Conservation (phyloP, 2,329 filamentous ascomycete genomes). For the Neofusicoccum kwambonambiense region DNA sequence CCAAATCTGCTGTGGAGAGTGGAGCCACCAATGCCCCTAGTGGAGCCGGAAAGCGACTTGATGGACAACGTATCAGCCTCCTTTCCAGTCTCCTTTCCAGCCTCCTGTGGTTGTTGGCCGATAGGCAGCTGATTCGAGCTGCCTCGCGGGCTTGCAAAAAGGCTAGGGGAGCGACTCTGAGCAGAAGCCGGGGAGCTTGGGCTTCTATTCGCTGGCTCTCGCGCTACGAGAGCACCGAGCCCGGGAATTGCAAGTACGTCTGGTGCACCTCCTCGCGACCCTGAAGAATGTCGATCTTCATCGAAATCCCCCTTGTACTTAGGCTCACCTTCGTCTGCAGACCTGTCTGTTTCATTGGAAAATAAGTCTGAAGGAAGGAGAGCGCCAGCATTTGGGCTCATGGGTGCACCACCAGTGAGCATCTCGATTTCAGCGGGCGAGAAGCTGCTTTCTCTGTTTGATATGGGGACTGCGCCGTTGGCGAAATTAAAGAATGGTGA, state of each 20-base stretch:
- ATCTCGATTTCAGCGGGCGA: slow-evolving; percentile 62
- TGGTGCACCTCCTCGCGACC: slow-evolving; percentile 27
- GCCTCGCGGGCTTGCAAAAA: slow-evolving; percentile 49
- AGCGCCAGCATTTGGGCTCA: slow-evolving; percentile 74
- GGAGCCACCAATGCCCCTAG: slow-evolving; percentile 45
- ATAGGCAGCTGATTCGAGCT: slow-evolving; percentile 45
- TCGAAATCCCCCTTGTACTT: slow-evolving; percentile 35
- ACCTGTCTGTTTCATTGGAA: slow-evolving; percentile 60
- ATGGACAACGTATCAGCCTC: slow-evolving; percentile 49
- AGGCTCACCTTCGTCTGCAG: not conserved
- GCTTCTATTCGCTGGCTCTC: slow-evolving; percentile 31
- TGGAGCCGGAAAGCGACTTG: slow-evolving; percentile 50
- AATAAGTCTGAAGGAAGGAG: slow-evolving; percentile 69
- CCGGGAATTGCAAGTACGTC: slow-evolving; percentile 39
- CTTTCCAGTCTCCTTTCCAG: slow-evolving; percentile 42
- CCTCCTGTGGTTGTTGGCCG: slow-evolving; percentile 39
- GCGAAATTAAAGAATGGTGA: slow-evolving; percentile 56
- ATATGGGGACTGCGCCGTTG: slow-evolving; percentile 55
- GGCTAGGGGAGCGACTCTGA: slow-evolving; percentile 44
- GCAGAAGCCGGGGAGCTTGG: slow-evolving; percentile 45
- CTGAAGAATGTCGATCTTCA: slow-evolving; percentile 27
- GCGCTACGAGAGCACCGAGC: slow-evolving; percentile 40
- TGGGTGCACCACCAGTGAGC: slow-evolving; percentile 63
- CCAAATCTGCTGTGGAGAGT: slow-evolving; percentile 49
- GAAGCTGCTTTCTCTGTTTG: slow-evolving; percentile 13